Evolutionary conservation across 2,329 filamentous ascomycete species (phyloP).

Genomic region (Thelonectria olida): DNA sequence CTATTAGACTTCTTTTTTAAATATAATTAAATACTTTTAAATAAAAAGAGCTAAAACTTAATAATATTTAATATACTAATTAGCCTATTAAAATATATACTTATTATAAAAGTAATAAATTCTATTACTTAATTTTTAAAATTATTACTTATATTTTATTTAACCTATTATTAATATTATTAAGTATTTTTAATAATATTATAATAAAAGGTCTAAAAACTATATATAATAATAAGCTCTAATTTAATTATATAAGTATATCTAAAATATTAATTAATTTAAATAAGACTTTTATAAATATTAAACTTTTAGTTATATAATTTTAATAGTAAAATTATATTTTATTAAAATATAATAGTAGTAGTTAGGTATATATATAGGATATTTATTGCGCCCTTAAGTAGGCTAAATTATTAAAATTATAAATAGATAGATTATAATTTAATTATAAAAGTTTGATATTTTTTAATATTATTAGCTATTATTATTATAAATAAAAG

Average conservation of each 20-base stretch:
- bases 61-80: background rate
- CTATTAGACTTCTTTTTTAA: background rate
- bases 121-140: background rate
- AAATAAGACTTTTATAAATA: background rate
- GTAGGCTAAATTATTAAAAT: background rate
- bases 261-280: background rate
- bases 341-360: background rate
- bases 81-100: background rate
- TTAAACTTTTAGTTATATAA: background rate
- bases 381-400: background rate
- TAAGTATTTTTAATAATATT: background rate
- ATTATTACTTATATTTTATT: constrained; percentile 1
- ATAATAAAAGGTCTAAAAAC: background rate
- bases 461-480: background rate
- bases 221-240: background rate
- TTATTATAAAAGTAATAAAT: background rate
- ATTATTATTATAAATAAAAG: background rate
- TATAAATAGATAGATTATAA: background rate
- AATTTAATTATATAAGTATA: background rate
- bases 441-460: background rate
- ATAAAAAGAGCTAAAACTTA: background rate
- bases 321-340: background rate
- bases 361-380: background rate
- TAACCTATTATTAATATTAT: background rate
- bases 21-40: background rate